phyloP scores from a whole-genome alignment of 1,284 basidiomycete genomes.

The Malassezia brasiliensis region DNA sequence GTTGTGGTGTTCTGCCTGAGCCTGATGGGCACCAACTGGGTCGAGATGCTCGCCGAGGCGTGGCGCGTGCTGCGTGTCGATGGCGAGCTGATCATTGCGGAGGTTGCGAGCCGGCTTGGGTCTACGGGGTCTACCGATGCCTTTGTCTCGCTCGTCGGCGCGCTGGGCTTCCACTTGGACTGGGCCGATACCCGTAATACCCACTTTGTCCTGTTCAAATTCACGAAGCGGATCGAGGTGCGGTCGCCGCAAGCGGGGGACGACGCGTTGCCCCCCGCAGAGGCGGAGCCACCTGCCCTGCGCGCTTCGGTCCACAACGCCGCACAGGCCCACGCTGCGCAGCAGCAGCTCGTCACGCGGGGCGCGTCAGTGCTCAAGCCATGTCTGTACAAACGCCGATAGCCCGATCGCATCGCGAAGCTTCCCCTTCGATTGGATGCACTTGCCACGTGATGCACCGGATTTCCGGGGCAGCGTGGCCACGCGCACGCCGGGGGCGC shows the following conservation, averaged over 20 bases:
- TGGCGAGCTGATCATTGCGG: conserved; percentile 80
- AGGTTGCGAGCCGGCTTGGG: conserved; percentile 57
- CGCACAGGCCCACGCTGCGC: conserved; percentile 58
- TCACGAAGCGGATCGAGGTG: conserved; percentile 18
- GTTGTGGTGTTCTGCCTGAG: conserved; percentile 86
- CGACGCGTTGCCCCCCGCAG: background rate
- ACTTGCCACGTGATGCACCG: background rate
- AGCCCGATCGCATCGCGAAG: conserved; percentile 26
- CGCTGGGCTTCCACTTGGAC: conserved; percentile 69
- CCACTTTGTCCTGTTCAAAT: conserved; percentile 34
- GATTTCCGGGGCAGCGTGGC: conserved; percentile 6
- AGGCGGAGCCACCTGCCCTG: background rate
- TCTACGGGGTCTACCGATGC: conserved; percentile 50
- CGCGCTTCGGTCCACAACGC: conserved; percentile 41
- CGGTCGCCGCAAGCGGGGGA: background rate
- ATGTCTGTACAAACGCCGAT: conserved; percentile 94
- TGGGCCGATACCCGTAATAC: conserved; percentile 26
- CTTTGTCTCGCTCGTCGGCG: conserved; percentile 64
- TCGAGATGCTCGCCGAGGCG: conserved; percentile 75
- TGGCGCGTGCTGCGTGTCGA: conserved; percentile 70
- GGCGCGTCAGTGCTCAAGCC: conserved; percentile 67
- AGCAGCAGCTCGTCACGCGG: conserved; percentile 52
- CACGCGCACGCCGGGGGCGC: too few relatives aligned
- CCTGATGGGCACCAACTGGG: conserved; percentile 96
- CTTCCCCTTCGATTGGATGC: background rate